Percentiles rank a stretch among this genome's conserved stretches.
Evolutionary conservation across 2,329 filamentous ascomycete species (phyloP).

Genomic region (Venturiaceae sp.): DNA sequence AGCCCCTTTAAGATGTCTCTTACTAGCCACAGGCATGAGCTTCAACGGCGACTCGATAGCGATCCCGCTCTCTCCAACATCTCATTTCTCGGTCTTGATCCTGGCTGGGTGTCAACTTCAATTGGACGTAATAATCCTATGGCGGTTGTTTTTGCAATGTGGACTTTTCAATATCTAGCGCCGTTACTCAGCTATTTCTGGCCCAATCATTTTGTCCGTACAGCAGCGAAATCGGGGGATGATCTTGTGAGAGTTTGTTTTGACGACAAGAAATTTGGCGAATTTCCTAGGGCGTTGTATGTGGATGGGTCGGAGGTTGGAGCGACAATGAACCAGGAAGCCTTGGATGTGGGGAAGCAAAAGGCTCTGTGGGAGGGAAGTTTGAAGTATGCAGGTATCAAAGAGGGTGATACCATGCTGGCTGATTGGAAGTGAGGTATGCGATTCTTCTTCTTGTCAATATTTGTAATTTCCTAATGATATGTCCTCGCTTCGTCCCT

Average conservation of each 20-base stretch:
- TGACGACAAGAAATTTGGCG: neutral
- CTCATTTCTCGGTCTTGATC: neutral
- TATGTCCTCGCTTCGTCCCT: no score
- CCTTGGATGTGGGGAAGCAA: neutral
- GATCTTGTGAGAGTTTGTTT: neutral
- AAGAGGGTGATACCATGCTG: conserved; percentile 1
- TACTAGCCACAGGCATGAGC: no score
- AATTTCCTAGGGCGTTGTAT: neutral
- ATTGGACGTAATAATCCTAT: neutral
- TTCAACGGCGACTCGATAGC: neutral
- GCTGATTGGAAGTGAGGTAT: neutral
- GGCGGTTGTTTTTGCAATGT: neutral
- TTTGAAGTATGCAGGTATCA: neutral
- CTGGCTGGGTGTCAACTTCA: neutral
- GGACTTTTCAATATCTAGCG: neutral
- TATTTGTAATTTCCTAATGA: no score
- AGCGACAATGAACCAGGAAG: neutral
- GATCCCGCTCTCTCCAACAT: neutral
- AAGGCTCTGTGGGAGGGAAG: neutral
- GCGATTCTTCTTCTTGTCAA: no score
- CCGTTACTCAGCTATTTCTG: neutral
- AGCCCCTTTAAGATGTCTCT: no score
- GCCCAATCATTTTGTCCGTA: neutral
- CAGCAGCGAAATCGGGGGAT: neutral
- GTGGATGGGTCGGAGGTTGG: neutral